Evolutionary conservation across 2,329 filamentous ascomycete genomes (phyloP).

Genomic region (Chaetoscypha palmicola): DNA sequence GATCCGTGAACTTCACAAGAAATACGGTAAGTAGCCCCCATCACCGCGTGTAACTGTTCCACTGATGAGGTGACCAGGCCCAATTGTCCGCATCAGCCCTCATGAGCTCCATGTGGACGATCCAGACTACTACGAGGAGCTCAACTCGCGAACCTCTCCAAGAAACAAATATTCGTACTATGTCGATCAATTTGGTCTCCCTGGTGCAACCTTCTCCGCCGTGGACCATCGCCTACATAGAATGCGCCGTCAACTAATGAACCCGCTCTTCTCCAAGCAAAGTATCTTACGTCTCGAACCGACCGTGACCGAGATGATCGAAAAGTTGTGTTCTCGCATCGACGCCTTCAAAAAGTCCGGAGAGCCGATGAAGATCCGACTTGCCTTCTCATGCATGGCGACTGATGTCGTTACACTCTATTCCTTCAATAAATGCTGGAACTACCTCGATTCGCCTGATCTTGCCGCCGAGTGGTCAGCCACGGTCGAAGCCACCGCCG

Average conservation of each 20-base stretch:
- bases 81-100: conserved; percentile 10
- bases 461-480: conserved; percentile 18
- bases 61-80: conserved; percentile 1
- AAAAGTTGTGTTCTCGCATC: conserved; percentile 18
- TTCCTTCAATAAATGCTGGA: conserved; percentile 22
- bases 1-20: conserved; percentile 15
- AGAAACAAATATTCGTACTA: conserved; percentile 7
- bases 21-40: conserved; percentile 11
- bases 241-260: conserved; percentile 18
- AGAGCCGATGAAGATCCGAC: conserved; percentile 14
- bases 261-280: conserved; percentile 23
- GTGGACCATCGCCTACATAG: conserved; percentile 21
- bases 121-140: conserved; percentile 5
- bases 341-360: conserved; percentile 15
- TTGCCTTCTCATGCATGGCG: conserved; percentile 15
- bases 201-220: conserved; percentile 14
- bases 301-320: conserved; percentile 15
- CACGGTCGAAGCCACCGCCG: conserved; percentile 13
- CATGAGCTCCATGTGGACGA: conserved; percentile 10
- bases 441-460: conserved; percentile 18
- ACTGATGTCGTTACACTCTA: conserved; percentile 30
- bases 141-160: conserved; percentile 4
- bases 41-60: background rate
- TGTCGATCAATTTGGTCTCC: conserved; percentile 6
- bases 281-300: conserved; percentile 16